Evolutionary conservation across 2,329 filamentous ascomycete genomes (phyloP).

Genomic region (Fusarium luffae): DNA sequence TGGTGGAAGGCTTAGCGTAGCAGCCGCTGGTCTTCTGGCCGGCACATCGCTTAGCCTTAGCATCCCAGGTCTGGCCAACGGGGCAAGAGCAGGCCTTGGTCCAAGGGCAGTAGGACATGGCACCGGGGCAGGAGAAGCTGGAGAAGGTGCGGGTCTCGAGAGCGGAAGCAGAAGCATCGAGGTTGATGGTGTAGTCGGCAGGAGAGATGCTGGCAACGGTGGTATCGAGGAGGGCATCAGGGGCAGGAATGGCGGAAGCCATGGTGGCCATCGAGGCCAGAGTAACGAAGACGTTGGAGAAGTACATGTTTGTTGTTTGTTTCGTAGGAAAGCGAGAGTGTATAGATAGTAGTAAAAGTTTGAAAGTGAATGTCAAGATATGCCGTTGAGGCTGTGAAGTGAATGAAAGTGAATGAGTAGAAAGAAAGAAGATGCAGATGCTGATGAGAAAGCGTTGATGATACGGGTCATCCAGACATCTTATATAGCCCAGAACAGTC

Average conservation of each 20-base stretch:
- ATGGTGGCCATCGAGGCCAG: conserved; percentile 45
- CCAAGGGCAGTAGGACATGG: conserved; percentile 54
- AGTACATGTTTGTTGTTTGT: conserved; percentile 45
- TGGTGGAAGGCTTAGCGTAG: conserved; percentile 50
- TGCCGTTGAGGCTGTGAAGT: conserved; percentile 20
- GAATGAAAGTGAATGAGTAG: conserved; percentile 31
- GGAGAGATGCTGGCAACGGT: conserved; percentile 26
- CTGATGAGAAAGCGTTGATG: conserved; percentile 17
- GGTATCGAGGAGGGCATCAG: conserved; percentile 48
- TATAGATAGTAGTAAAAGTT: not conserved
- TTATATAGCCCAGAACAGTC: conserved; percentile 28
- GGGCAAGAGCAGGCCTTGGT: conserved; percentile 57
- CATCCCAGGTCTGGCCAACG: conserved; percentile 55
- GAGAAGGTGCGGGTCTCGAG: conserved; percentile 34
- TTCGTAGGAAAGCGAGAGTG: not conserved
- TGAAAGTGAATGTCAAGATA: conserved; percentile 12
- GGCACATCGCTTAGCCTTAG: conserved; percentile 41
- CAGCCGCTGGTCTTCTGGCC: conserved; percentile 46
- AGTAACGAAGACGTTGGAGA: conserved; percentile 44
- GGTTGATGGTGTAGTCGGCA: conserved; percentile 32
- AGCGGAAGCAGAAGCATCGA: conserved; percentile 29
- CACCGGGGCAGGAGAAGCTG: conserved; percentile 49
- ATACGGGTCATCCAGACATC: conserved; percentile 10
- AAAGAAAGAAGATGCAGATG: conserved; percentile 15
- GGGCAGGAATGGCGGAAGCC: conserved; percentile 39